These are phyloP conservation scores for Trifolium pratense DNA, from an alignment of 306 rosid species.

Conservation along the genomic window DNA sequence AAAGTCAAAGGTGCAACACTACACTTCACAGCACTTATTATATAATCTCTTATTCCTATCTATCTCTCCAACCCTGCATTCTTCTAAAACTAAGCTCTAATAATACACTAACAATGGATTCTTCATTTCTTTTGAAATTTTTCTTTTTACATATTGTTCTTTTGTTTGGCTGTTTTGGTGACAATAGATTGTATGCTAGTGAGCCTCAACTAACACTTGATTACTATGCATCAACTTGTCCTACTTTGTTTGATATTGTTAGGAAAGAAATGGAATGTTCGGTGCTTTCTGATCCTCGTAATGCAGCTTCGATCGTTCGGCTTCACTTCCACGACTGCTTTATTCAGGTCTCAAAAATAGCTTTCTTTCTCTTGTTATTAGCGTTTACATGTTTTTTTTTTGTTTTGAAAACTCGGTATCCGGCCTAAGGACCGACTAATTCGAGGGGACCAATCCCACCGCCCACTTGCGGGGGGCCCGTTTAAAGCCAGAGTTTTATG, in stretches of 20 bases:
- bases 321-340: conserved; percentile 94
- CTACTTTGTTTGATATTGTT: conserved; percentile 67
- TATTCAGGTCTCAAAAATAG: conserved; percentile 62
- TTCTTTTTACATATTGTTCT: conserved; percentile 45
- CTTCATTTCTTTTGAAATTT: conserved; percentile 41
- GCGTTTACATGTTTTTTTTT: too few relatives aligned
- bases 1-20: conserved; percentile 6
- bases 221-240: conserved; percentile 78
- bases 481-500: too few relatives aligned
- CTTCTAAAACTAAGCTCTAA: conserved; percentile 34
- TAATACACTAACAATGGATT: conserved; percentile 49
- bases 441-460: too few relatives aligned
- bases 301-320: conserved; percentile 69
- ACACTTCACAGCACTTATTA: conserved; percentile 31
- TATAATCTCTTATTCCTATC: conserved; percentile 52
- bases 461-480: too few relatives aligned
- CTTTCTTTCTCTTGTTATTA: not conserved
- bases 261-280: conserved; percentile 80
- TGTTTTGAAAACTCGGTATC: too few relatives aligned
- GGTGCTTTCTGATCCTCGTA: conserved; percentile 69
- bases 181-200: conserved; percentile 51
- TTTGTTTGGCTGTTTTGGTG: conserved; percentile 38
- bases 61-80: conserved; percentile 52
- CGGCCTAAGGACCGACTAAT: too few relatives aligned
- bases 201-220: conserved; percentile 67